Base-by-base conservation (phyloP, 306 rosid species). In the Echinosophora koreensis region DNA sequence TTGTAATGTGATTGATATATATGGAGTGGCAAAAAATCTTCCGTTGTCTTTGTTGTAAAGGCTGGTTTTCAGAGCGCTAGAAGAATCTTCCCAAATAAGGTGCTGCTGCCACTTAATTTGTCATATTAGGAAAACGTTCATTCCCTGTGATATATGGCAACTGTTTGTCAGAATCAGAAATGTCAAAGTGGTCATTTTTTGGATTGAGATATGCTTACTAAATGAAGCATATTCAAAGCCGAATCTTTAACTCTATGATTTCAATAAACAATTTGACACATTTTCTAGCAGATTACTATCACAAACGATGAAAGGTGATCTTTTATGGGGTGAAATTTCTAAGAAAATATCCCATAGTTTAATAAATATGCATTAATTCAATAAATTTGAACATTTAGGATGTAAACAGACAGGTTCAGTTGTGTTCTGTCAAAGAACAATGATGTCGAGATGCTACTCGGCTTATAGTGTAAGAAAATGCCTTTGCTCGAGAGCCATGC, bases 31-130 rank as follows among this genome's bases (percentile, higher is more conserved):
- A 1, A 27, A 16, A 32, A 34, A 1, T 61, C 37, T 34, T 44
- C 60, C 16, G 13, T 6, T 10, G 12, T 46, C 22, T 30, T 46
- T 14, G 1, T 13, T 9, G 16, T 27, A 9, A 58, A 58, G 39
- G 75, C 28, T 66, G 58, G 32, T 4, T 44, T 57, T 41, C n/a
- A 63, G 34, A 18, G 54, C 14, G 6, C n/a, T 34, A 18, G 8
- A 13, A 16, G 64, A 14, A 78, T 35, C 17, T 77, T 69, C 1
- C 2, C 8, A 59, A 47, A 35, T 4, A 5, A 69, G 52, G 14
- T 68, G 62, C 63, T 12, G 14, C 46, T 2, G 1, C 37, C 71
- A 8, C 71, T 49, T 47, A 30, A 22, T 69, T 69, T 60, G 71
- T 5, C 51, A 30, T 56, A 1, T 52, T 70, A 15, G 49, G 32